Base-by-base conservation (phyloP, 805 yeast genomes). In the Spencermartinsiella europaea region DNA sequence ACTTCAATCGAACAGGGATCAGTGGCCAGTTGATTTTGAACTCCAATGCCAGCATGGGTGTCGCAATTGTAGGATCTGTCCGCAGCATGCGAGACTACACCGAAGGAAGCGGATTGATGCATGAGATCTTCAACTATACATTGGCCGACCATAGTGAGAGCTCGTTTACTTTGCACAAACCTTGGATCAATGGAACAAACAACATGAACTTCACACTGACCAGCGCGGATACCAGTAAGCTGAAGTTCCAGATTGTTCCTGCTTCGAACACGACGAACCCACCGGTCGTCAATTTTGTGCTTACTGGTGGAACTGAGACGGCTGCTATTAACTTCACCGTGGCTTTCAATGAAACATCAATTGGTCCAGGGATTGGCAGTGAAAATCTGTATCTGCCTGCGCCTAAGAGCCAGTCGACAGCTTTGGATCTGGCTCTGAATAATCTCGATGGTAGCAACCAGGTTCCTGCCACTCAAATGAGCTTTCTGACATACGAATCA, bases 71-170 rank as follows among this genome's bases (percentile, higher is more conserved):
- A 4, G 46, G 46, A 21, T n/a, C 14, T 12, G 46, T 44, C 8
- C 20, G 46, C 14, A 25, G 44, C 7, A 14, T 44, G 27, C 28
- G 46, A 25, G 46, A 44, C 42, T 44, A 44, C 28, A 22, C 31
- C n/a, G 46, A 44, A 28, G 46, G 46, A 10, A 38, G 42, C 21
- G 46, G 46, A 16, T 20, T 38, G 22, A 44, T 44, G 46, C 46
- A 44, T 22, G 22, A 21, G 15, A 44, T 44, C 15, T 44, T 44
- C 46, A 44, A 44, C 36, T 44, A 44, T 22, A 44, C 46, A 15
- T 12, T 44, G 25, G 35, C 36, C n/a, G 27, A 38, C 42, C 25
- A 44, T 38, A 28, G 21, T 21, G 22, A 45, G 10, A 37, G 25
- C 27, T 21, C 22, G 12, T 28, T 44, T 7, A 22, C 41, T 7